Evolutionary conservation across 108 stramenopile genomes (phyloP), one percentile per base, ranked within the genome.

Genomic region (Nannochloropsis salina): DNA sequence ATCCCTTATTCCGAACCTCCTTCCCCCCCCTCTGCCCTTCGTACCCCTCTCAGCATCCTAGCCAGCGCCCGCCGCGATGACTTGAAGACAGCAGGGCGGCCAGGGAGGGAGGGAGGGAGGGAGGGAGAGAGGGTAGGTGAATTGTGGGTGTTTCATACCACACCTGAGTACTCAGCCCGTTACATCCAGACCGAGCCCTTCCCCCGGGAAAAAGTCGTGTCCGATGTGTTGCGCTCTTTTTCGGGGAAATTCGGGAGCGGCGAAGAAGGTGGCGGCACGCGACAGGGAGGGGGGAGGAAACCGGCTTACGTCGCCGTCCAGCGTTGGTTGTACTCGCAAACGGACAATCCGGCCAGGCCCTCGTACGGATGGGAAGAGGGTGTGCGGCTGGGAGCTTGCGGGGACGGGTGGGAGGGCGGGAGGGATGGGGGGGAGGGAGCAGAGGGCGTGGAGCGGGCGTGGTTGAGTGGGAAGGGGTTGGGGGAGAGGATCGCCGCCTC

Each of bases 381-480:
- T 11, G 47, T 11, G 47, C 9, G 12, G 47, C 10, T 51, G 47
- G 47, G 47, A 12, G 47, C 47, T 51, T 51, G 47, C 12, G 47
- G 47, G 47, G 47, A 51, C 12, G 47, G 47, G 9, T 51, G 47
- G 47, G 10, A 51, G 12, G 47, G 47, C 9, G 15, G 47, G 47
- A 51, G 47, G 47, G 47, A 51, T 10, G 47, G 47, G 15, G 47
- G 47, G 47, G 47, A 51, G 47, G 47, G 47, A 15, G 15, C 10
- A 51, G 47, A 15, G 47, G 47, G 47, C 10, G 15, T 51, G 12
- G 47, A 51, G 61, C 15, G 61, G 61, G 61, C 61, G n/a, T 74
- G 61, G 61, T n/a, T 74, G 61, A 74, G 61, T 74, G 61, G 61
- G 61, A 74, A 8, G 61, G n/a, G 6, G 61, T 74, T 74, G n/a